phyloP scores from a whole-genome alignment of 495 filamentous ascomycete genomes.

The Aspergillus conjunctus region DNA sequence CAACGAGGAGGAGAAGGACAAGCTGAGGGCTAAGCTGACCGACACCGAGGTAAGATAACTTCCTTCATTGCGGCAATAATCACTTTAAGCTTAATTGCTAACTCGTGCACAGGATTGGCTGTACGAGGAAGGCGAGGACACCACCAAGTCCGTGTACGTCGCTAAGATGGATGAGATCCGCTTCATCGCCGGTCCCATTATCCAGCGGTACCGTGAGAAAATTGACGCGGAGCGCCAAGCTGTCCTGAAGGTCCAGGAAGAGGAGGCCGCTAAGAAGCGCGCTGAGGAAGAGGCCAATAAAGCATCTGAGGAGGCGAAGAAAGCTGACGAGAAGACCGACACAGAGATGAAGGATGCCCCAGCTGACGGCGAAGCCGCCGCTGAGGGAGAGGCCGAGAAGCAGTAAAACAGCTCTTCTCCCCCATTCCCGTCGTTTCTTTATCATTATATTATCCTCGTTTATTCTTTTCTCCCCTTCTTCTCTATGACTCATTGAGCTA shows the following conservation, averaged over 20 bases:
- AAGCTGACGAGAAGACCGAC: constrained; percentile 53
- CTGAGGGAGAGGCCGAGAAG: constrained; percentile 45
- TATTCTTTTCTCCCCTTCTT: background rate
- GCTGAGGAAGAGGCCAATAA: constrained; percentile 67
- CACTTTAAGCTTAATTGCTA: no score
- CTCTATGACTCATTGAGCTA: constrained; percentile 11
- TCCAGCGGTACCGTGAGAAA: constrained; percentile 94
- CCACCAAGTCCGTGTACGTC: constrained; percentile 89
- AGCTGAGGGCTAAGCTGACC: constrained; percentile 76
- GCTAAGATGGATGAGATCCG: constrained; percentile 96
- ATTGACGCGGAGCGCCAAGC: constrained; percentile 84
- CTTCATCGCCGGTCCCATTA: constrained; percentile 84
- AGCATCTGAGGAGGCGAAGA: constrained; percentile 53
- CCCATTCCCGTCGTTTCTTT: background rate
- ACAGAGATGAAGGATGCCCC: constrained; percentile 60
- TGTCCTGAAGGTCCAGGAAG: constrained; percentile 72
- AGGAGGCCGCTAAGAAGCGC: constrained; percentile 79
- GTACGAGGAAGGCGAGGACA: constrained; percentile 95
- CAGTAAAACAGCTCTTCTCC: constrained; percentile 33
- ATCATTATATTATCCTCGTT: constrained; percentile 11
- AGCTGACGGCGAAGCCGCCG: constrained; percentile 41
- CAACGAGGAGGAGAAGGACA: constrained; percentile 89
- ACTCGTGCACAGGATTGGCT: constrained; percentile 78
- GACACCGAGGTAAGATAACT: constrained; percentile 71
- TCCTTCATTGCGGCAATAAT: background rate